Base-by-base conservation (phyloP, 345 rosid species). In the Sonneratia caseolaris region DNA sequence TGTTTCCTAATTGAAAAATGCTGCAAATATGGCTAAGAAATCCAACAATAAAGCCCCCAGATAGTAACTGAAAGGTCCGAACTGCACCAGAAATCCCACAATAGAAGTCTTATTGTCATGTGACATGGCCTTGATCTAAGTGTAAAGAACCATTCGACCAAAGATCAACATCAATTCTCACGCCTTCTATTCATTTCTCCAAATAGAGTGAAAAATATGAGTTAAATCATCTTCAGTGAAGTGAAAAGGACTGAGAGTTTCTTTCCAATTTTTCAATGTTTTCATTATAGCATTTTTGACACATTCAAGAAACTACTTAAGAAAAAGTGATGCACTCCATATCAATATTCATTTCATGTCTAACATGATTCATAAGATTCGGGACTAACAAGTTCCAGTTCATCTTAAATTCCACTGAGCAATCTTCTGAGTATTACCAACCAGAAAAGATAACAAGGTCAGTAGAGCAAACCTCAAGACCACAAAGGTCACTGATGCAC, bases 391-490 rank as follows among this genome's bases (percentile, higher is more conserved):
- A 24, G 37, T 61, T 61, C 9, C 4, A 24, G 37, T 13, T 32
- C 16, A 35, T n/a, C 2, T 27, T 61, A 7, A 21, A 40, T 21
- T 68, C 27, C 19, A 38, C 15, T 3, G 21, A 37, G 19, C 10
- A 69, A 21, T 40, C 64, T 37, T 62, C 73, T 9, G 24, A 70
- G 64, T 59, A 22, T 45, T 55, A 37, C 37, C 15, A 37, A 27
- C 55, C 45, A 15, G 11, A 42, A 48, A 38, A 66, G 45, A 42
- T 42, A 9, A 70, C 36, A 51, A 8, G 45, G 47, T 35, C 53
- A 13, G 37, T 21, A 53, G 55, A 71, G 83, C 91, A 70, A 79
- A 96, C 99, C 99, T 92, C 81, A 86, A 27, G 27, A 91, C 98
- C 74, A 66, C 24, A 76, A 96, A 96, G 70, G 89, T 86, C 72